Evolutionary conservation across 176 grass and related monocot genomes (phyloP).

Genomic region (Triticum turgidum): DNA sequence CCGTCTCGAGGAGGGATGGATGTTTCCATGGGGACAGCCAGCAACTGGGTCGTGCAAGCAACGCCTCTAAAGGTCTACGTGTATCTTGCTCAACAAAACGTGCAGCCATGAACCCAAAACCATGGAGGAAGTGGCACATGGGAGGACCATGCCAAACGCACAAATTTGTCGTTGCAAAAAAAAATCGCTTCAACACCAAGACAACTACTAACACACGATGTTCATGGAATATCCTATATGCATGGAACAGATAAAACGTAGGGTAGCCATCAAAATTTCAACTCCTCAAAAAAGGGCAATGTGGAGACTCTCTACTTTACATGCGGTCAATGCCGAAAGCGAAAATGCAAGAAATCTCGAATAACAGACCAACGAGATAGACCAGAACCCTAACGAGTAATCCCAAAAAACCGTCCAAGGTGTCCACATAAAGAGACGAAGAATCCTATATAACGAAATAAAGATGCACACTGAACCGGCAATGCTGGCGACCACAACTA

Average conservation of each 20-base stretch:
- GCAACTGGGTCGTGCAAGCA: conserved; percentile 12
- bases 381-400: too few relatives aligned
- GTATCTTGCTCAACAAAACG: background rate
- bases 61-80: background rate
- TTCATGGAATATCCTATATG: too few relatives aligned
- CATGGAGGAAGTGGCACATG: background rate
- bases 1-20: background rate
- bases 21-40: background rate
- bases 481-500: conserved; percentile 15
- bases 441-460: background rate
- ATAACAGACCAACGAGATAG: too few relatives aligned
- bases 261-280: background rate
- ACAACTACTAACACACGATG: too few relatives aligned
- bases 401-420: background rate
- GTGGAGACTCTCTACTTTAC: background rate
- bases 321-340: background rate
- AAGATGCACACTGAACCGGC: background rate
- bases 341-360: too few relatives aligned
- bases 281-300: background rate
- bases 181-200: too few relatives aligned
- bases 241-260: background rate
- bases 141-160: too few relatives aligned
- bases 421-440: background rate
- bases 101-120: conserved; percentile 7
- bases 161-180: too few relatives aligned